Evolutionary conservation across 2,329 filamentous ascomycete genomes (phyloP).

Genomic region (Xylaria sp.): DNA sequence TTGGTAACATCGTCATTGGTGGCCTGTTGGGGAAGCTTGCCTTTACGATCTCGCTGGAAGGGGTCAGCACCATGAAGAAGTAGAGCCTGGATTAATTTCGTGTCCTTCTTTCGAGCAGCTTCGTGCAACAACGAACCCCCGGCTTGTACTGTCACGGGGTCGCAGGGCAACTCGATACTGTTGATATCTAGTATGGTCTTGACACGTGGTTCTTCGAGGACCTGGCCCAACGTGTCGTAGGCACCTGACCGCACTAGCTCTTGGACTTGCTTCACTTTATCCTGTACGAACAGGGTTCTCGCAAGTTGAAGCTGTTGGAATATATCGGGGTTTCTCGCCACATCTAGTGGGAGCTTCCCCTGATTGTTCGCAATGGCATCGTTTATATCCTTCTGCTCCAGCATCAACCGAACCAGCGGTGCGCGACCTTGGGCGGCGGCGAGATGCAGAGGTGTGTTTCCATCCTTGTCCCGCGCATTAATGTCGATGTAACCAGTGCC

Average conservation of each 20-base stretch:
- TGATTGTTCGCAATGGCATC: conserved; percentile 84
- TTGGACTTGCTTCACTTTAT: conserved; percentile 83
- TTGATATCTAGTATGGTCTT: conserved; percentile 92
- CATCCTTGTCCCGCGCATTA: conserved; percentile 89
- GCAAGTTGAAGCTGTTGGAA: conserved; percentile 93
- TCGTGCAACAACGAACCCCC: conserved; percentile 96
- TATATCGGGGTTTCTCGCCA: conserved; percentile 90
- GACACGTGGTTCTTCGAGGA: conserved; percentile 82
- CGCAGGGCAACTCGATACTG: conserved; percentile 83
- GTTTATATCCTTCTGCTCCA: conserved; percentile 83
- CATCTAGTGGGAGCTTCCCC: conserved; percentile 82
- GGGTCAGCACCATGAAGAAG: conserved; percentile 94
- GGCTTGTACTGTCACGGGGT: conserved; percentile 72
- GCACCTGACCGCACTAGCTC: conserved; percentile 71
- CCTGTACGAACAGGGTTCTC: conserved; percentile 85
- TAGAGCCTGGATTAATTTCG: conserved; percentile 84
- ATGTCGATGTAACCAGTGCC: conserved; percentile 71
- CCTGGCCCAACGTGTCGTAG: conserved; percentile 75
- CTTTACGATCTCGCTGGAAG: conserved; percentile 91
- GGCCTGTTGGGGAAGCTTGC: conserved; percentile 92
- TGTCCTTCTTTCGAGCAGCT: conserved; percentile 84
- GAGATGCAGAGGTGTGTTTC: conserved; percentile 90
- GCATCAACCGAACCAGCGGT: conserved; percentile 77
- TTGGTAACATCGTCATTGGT: conserved; percentile 92
- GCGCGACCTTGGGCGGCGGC: conserved; percentile 81